Evolutionary conservation across 2,329 filamentous ascomycete genomes (phyloP), one percentile per base, ranked within the genome.

Genomic region (Nigrospora sphaerica): DNA sequence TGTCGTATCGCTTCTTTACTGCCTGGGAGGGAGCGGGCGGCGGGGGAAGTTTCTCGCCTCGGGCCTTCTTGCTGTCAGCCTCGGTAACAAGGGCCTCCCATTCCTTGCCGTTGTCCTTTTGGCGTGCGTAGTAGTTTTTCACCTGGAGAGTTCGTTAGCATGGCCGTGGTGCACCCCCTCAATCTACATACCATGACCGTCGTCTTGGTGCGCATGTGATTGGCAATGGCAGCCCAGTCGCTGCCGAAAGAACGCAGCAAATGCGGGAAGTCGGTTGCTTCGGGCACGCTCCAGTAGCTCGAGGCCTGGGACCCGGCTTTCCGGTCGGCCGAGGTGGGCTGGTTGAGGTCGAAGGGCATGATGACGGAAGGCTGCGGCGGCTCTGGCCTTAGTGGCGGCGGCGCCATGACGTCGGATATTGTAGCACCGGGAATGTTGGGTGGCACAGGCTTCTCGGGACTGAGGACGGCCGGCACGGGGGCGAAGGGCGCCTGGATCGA

Each of bases 281-380:
- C 88, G 1, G 85, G 85, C 18, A 92, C 87, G 57, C 87, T 92
- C 88, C 88, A 93, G 63, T 93, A 93, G 63, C 87, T 92, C 1
- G 85, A 89, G 13, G 85, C 80, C 53, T 83, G 81, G 46, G 69
- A 68, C 18, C 72, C 72, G 11, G 67, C 64, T 48, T 77, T 78
- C 38, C 76, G 74, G 54, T 81, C 77, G 33, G 66, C 62, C 35
- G 67, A 66, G 13, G 64, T 46, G 19, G 61, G 56, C 49, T 71
- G 69, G 3, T 65, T 56, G 42, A 78, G 59, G 49, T 79, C 78
- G 53, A 80, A 50, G 12, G 48, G 75, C 23, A 73, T 74, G 12
- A 73, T 58, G 48, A 75, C 67, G 2, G 71, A 62, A 3, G 75
- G 69, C 43, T 72, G 72, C 14, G 69, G 73, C 11, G 72, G 77